Evolutionary conservation across 2,329 filamentous ascomycete genomes (phyloP).

Genomic region (Shiraia bambusicola): DNA sequence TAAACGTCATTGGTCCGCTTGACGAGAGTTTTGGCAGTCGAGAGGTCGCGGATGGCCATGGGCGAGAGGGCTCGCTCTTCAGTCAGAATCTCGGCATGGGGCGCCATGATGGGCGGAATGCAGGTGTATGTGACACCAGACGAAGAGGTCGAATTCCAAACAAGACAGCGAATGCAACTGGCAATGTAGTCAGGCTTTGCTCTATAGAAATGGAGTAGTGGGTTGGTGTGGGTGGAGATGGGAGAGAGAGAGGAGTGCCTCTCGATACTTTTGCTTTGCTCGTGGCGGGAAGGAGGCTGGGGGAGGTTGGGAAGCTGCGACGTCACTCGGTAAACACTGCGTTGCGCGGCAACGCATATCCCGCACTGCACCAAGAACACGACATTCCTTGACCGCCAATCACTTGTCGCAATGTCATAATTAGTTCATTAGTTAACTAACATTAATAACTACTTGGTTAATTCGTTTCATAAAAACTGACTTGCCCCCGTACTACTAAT

Average conservation of each 20-base stretch:
- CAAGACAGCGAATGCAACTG: constrained; percentile 17
- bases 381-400: neutral
- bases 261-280: constrained; percentile 15
- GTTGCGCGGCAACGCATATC: constrained; percentile 18
- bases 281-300: constrained; percentile 11
- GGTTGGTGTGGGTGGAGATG: constrained; percentile 7
- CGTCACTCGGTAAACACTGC: constrained; percentile 17
- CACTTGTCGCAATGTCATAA: constrained; percentile 2
- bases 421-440: constrained; percentile 6
- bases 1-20: constrained; percentile 25
- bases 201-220: constrained; percentile 12
- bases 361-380: constrained; percentile 1
- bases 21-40: constrained; percentile 32
- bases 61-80: constrained; percentile 28
- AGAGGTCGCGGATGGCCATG: constrained; percentile 32
- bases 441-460: neutral
- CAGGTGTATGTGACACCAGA: constrained; percentile 10
- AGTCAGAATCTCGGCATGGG: constrained; percentile 30
- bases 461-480: neutral
- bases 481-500: no score
- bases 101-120: constrained; percentile 31
- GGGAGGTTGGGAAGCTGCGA: constrained; percentile 20
- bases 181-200: constrained; percentile 16
- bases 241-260: constrained; percentile 10
- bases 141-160: constrained; percentile 1